Percentiles rank a stretch among this genome's conserved stretches.
Conservation (phyloP, 495 filamentous ascomycete genomes). For the Trichoderma virens region DNA sequence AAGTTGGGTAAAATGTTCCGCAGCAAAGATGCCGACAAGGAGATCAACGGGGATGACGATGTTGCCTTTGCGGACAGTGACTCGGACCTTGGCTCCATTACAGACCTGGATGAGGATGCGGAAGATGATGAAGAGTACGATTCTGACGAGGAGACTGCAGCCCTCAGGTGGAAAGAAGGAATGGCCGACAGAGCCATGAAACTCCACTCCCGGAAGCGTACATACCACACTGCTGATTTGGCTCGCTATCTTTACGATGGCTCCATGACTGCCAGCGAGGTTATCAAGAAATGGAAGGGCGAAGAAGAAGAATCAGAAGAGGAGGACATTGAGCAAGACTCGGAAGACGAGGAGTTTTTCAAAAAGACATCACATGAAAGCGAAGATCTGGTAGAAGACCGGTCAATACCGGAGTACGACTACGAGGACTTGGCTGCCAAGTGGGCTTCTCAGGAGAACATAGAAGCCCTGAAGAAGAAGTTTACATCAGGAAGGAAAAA, state of each 20-base stretch:
- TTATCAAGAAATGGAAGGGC: conserved; percentile 71
- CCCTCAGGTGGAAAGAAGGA: conserved; percentile 75
- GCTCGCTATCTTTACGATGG: conserved; percentile 85
- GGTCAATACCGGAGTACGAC: conserved; percentile 68
- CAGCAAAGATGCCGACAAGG: conserved; percentile 36
- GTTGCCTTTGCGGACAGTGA: conserved; percentile 93
- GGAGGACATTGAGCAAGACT: conserved; percentile 54
- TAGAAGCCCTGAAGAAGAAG: conserved; percentile 62
- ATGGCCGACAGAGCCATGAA: conserved; percentile 66
- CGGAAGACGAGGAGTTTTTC: conserved; percentile 81
- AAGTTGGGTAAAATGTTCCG: conserved; percentile 51
- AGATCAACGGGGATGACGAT: conserved; percentile 30
- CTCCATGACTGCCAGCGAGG: conserved; percentile 63
- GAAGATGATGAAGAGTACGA: conserved; percentile 46
- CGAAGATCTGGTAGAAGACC: conserved; percentile 62
- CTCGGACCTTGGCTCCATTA: conserved; percentile 87
- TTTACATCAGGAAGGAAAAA: conserved; percentile 59
- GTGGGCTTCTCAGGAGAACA: conserved; percentile 71
- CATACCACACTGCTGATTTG: conserved; percentile 70
- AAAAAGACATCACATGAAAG: conserved; percentile 56
- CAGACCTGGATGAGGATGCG: conserved; percentile 58
- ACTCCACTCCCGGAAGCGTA: conserved; percentile 58
- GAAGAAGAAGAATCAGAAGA: conserved; percentile 48
- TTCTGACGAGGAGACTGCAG: conserved; percentile 57
- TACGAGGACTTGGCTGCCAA: conserved; percentile 74